Conservation (phyloP, 768 basidiomycete species). For the Boletus edulis region DNA sequence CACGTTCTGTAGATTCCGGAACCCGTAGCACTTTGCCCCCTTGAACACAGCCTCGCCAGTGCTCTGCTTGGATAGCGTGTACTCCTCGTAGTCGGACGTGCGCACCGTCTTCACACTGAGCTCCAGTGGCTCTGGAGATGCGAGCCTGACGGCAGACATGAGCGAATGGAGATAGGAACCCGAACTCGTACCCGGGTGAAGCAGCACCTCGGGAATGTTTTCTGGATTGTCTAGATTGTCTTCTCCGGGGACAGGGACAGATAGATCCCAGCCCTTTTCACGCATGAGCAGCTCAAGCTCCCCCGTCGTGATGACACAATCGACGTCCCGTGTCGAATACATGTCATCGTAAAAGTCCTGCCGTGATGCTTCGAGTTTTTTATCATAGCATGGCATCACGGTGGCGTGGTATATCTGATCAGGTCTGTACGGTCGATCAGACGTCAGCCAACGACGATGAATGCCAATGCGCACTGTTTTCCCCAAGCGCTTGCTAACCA, state of each 20-base stretch:
- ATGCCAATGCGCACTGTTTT: slow-evolving; percentile 52
- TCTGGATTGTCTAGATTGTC: slow-evolving; percentile 18
- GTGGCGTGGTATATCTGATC: slow-evolving; percentile 92
- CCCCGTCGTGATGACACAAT: slow-evolving; percentile 96
- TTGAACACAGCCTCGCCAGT: slow-evolving; percentile 74
- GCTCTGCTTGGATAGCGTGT: slow-evolving; percentile 44
- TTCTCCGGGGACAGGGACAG: slow-evolving; percentile 53
- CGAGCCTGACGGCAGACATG: slow-evolving; percentile 49
- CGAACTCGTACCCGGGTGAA: slow-evolving; percentile 82
- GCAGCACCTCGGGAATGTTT: slow-evolving; percentile 67
- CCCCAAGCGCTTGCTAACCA: slow-evolving; percentile 74
- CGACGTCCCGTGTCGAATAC: slow-evolving; percentile 87
- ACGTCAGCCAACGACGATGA: slow-evolving; percentile 1
- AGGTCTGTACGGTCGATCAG: slow-evolving; percentile 47
- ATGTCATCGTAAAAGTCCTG: slow-evolving; percentile 85
- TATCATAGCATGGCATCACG: slow-evolving; percentile 99
- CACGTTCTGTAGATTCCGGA: slow-evolving; percentile 95
- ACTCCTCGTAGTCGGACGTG: slow-evolving; percentile 77
- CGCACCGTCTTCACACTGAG: slow-evolving; percentile 60
- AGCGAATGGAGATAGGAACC: slow-evolving; percentile 90
- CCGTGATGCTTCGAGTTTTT: slow-evolving; percentile 96
- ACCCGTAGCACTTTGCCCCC: slow-evolving; percentile 95
- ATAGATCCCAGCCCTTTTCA: slow-evolving; percentile 80
- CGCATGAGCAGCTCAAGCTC: slow-evolving; percentile 85
- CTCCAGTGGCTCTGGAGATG: slow-evolving; percentile 44